Evolutionary conservation across 257 asterid species (phyloP).

Genomic region (Coffea canephora): DNA sequence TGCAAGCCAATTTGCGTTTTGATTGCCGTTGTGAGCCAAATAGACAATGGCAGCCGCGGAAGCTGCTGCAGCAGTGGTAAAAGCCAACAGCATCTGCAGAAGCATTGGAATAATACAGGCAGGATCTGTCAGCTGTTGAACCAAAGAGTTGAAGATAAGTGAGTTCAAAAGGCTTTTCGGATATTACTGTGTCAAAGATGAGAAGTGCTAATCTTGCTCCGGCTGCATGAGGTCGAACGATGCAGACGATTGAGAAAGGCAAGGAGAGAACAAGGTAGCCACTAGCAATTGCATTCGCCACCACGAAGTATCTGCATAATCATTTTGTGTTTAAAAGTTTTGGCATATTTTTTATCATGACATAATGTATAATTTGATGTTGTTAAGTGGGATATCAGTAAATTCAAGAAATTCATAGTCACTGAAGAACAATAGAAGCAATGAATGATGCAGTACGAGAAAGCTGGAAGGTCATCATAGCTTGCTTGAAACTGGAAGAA

Average conservation of each 20-base stretch:
- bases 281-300: slow-evolving; percentile 71
- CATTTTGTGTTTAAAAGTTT: neutral
- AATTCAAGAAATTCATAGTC: neutral
- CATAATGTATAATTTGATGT: no score
- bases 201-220: slow-evolving; percentile 63
- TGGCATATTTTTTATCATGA: no score
- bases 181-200: slow-evolving; percentile 64
- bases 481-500: slow-evolving; percentile 80
- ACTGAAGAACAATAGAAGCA: neutral
- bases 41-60: slow-evolving; percentile 75
- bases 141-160: neutral
- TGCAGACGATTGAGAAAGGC: slow-evolving; percentile 78
- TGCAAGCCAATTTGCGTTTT: slow-evolving; percentile 68
- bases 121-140: neutral
- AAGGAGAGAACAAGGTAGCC: slow-evolving; percentile 75
- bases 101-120: neutral
- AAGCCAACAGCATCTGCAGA: slow-evolving; percentile 53
- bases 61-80: slow-evolving; percentile 65
- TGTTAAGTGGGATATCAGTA: no score
- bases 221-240: slow-evolving; percentile 61
- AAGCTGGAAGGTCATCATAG: slow-evolving; percentile 78
- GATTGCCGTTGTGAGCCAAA: slow-evolving; percentile 79
- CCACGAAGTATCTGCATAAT: slow-evolving; percentile 56
- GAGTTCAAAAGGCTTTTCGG: neutral
- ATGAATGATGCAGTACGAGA: slow-evolving; percentile 39